Conservation (phyloP, 495 filamentous ascomycete genomes). For the Neurospora sp. region DNA sequence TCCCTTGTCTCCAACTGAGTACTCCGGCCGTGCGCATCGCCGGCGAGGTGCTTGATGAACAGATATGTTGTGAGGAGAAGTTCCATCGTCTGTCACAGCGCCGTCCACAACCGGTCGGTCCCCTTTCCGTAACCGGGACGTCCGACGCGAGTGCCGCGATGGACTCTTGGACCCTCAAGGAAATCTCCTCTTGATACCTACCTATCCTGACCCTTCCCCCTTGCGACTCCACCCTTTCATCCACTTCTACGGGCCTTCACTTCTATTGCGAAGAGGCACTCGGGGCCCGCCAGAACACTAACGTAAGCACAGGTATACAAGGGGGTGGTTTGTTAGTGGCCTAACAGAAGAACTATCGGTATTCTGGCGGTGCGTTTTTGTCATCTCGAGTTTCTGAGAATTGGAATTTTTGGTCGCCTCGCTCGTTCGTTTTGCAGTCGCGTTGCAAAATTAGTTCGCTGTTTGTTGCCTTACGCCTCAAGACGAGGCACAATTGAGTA, state of each 20-base stretch:
- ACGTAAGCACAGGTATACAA: not conserved
- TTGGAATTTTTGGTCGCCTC: not conserved
- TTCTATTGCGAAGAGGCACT: not conserved
- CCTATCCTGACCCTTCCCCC: not conserved
- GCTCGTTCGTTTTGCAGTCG: not conserved
- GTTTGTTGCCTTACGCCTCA: not conserved
- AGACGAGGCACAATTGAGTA: not conserved
- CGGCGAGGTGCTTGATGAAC: not conserved
- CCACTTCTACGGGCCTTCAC: not conserved
- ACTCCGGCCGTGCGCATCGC: not conserved
- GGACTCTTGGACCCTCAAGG: not conserved
- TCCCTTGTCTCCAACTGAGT: not conserved
- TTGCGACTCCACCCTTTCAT: not conserved
- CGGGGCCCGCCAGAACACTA: not conserved
- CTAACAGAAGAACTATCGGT: not conserved
- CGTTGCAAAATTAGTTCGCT: not conserved
- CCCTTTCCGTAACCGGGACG: not conserved
- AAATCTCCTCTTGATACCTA: not conserved
- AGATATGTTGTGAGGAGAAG: not conserved
- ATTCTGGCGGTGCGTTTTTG: not conserved
- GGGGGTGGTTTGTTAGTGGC: not conserved
- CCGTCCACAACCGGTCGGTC: not conserved
- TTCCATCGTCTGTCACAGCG: not conserved
- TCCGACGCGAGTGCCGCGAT: not conserved
- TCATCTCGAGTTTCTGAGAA: not conserved